A percentile compares a stretch with the other conserved stretches of the same genome.
Conservation (phyloP, 208 protist genomes). For the Acanthamoeba culbertsoni region DNA sequence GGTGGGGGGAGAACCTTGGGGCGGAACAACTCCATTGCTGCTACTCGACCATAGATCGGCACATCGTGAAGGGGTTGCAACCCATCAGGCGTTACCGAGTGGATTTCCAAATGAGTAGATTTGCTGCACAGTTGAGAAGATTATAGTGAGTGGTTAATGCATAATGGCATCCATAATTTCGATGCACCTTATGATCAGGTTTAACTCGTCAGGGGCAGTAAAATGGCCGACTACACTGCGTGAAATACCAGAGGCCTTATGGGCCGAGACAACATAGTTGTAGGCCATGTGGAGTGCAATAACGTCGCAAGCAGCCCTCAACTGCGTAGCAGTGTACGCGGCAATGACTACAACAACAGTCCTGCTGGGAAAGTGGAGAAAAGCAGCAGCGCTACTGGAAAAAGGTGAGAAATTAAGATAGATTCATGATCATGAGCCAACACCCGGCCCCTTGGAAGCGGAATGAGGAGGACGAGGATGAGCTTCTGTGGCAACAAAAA, state of each 20-base stretch:
- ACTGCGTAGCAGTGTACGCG: no score
- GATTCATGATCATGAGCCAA: not conserved
- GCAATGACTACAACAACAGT: no score
- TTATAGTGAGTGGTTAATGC: no score
- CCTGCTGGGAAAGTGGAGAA: not conserved
- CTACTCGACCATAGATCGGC: conserved; percentile 80
- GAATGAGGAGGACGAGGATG: not conserved
- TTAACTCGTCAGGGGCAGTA: conserved; percentile 74
- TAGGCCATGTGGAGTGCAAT: conserved; percentile 70
- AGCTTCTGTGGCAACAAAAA: not conserved
- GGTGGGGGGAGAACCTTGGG: not conserved
- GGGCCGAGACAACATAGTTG: conserved; percentile 84
- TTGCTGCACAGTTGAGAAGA: conserved; percentile 72
- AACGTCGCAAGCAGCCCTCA: no score
- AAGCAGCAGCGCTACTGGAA: not conserved
- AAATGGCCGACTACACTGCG: conserved; percentile 75
- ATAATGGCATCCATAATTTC: not conserved
- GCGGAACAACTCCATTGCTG: conserved; percentile 68
- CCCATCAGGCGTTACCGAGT: conserved; percentile 73
- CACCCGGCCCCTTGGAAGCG: not conserved
- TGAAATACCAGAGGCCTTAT: conserved; percentile 80
- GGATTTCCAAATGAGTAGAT: conserved; percentile 80
- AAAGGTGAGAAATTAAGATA: no score
- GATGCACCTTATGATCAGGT: conserved; percentile 80
- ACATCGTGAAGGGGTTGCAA: conserved; percentile 79